Percentiles rank a stretch among this genome's conserved stretches.
Evolutionary conservation across 495 filamentous ascomycete genomes (phyloP).

Genomic region (Neurospora sublineolata): DNA sequence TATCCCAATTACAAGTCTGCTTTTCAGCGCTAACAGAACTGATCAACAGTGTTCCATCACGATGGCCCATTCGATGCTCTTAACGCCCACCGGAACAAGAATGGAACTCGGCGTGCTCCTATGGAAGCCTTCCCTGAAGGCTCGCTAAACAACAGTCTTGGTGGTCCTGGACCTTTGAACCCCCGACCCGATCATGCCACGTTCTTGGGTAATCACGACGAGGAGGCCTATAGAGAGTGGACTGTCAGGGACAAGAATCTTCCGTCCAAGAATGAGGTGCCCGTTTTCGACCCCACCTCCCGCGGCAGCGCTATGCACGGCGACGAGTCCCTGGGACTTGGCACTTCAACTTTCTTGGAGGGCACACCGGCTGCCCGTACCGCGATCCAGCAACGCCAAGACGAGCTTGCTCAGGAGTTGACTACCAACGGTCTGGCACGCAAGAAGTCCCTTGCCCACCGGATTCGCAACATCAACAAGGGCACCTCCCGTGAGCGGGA

Average conservation of each 20-base stretch:
- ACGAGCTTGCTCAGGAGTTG: constrained; percentile 44
- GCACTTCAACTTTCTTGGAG: constrained; percentile 92
- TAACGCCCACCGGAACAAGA: constrained; percentile 89
- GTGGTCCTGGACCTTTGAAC: constrained; percentile 77
- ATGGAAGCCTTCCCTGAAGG: constrained; percentile 94
- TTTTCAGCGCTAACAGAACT: constrained; percentile 1
- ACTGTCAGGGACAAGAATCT: constrained; percentile 21
- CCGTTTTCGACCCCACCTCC: constrained; percentile 39
- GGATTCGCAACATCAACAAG: constrained; percentile 58
- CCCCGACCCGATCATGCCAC: constrained; percentile 69
- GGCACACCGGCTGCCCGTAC: constrained; percentile 78
- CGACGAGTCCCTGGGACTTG: constrained; percentile 70
- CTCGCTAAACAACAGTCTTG: constrained; percentile 83
- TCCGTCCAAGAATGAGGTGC: constrained; percentile 26
- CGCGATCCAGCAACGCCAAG: constrained; percentile 68
- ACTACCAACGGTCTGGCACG: constrained; percentile 58
- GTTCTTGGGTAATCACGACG: constrained; percentile 64
- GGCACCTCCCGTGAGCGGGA: constrained; percentile 29
- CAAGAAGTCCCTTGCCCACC: constrained; percentile 89
- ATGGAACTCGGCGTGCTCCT: constrained; percentile 64
- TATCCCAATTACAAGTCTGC: not conserved
- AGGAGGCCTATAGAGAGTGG: constrained; percentile 82
- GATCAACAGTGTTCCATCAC: constrained; percentile 77
- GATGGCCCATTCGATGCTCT: constrained; percentile 97
- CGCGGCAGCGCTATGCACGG: constrained; percentile 66